Conservation (phyloP, 192 early-diverging fungal species). For the Borealophlyctis nickersoniae region DNA sequence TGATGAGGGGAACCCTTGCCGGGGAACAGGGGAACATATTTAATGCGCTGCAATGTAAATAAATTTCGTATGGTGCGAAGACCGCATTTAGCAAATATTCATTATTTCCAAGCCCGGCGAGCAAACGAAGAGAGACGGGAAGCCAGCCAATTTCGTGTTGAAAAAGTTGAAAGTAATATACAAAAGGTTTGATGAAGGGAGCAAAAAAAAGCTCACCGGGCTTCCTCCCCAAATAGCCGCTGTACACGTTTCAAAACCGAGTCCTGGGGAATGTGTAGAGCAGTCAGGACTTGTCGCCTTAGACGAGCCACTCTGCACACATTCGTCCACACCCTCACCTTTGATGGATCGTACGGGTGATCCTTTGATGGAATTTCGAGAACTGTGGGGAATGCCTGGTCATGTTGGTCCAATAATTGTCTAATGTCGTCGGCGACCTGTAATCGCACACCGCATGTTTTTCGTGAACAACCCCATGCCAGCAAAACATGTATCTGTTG, state of each 20-base stretch:
- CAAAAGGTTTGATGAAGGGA: too few species aligned
- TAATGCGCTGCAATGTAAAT: too few species aligned
- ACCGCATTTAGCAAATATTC: too few species aligned
- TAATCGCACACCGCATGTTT: background rate
- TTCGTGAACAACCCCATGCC: background rate
- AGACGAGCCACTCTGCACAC: background rate
- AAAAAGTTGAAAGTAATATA: too few species aligned
- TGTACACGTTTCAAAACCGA: conserved; percentile 55
- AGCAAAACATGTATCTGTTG: conserved; percentile 12
- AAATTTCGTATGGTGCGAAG: too few species aligned
- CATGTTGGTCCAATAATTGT: conserved; percentile 82
- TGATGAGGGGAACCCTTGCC: too few species aligned
- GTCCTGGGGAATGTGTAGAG: conserved; percentile 25
- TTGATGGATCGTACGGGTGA: conserved; percentile 88
- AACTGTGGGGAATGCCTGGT: conserved; percentile 92
- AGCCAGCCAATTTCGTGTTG: too few species aligned
- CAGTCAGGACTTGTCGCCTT: background rate
- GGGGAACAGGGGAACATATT: too few species aligned
- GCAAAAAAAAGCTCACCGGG: too few species aligned
- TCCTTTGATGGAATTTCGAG: conserved; percentile 99
- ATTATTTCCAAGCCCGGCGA: too few species aligned
- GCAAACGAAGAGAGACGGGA: too few species aligned
- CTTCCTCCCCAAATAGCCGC: conserved; percentile 53
- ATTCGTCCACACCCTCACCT: conserved; percentile 26
- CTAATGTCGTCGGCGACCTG: conserved; percentile 93